These are phyloP conservation scores for Phyllosticta citriasiana DNA, from an alignment of 2,329 filamentous ascomycete species.

Conservation along the genomic window DNA sequence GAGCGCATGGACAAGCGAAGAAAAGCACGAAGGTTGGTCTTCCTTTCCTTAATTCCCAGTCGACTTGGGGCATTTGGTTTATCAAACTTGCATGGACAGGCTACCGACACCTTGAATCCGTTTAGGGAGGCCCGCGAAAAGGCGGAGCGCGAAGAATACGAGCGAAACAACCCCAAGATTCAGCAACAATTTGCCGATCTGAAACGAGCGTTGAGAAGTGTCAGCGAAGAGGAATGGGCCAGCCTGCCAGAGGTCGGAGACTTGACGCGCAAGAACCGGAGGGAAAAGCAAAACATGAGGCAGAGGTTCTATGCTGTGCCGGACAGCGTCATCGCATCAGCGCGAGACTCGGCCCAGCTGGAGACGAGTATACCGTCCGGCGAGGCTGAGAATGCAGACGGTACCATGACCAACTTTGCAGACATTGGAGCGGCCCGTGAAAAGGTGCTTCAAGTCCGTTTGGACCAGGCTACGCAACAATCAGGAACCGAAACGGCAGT, in stretches of 20 bases:
- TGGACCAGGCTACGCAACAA: slow-evolving; percentile 76
- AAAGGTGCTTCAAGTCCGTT: slow-evolving; percentile 86
- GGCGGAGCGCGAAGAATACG: slow-evolving; percentile 87
- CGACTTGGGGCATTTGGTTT: slow-evolving; percentile 17
- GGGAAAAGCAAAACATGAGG: slow-evolving; percentile 70
- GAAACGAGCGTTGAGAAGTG: slow-evolving; percentile 77
- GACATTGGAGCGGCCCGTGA: slow-evolving; percentile 93
- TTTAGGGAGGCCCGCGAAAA: slow-evolving; percentile 88
- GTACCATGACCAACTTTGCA: slow-evolving; percentile 95
- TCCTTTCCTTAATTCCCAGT: slow-evolving; percentile 13
- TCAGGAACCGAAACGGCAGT: slow-evolving; percentile 58
- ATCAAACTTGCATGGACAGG: slow-evolving; percentile 23
- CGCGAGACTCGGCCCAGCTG: slow-evolving; percentile 68
- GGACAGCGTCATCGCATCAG: slow-evolving; percentile 85
- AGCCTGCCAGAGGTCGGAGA: slow-evolving; percentile 93
- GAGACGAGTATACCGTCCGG: slow-evolving; percentile 81
- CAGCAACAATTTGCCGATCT: slow-evolving; percentile 95
- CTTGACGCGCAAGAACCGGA: slow-evolving; percentile 84
- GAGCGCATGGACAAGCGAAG: slow-evolving; percentile 92
- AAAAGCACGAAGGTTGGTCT: slow-evolving; percentile 73
- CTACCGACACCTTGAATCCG: slow-evolving; percentile 31
- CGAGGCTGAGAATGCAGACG: slow-evolving; percentile 52
- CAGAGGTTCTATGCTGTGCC: slow-evolving; percentile 90
- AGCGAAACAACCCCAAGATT: slow-evolving; percentile 95
- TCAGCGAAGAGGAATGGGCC: slow-evolving; percentile 94